phyloP scores from a whole-genome alignment of 352 stramenopile species.

The Phytophthora pinifolia region DNA sequence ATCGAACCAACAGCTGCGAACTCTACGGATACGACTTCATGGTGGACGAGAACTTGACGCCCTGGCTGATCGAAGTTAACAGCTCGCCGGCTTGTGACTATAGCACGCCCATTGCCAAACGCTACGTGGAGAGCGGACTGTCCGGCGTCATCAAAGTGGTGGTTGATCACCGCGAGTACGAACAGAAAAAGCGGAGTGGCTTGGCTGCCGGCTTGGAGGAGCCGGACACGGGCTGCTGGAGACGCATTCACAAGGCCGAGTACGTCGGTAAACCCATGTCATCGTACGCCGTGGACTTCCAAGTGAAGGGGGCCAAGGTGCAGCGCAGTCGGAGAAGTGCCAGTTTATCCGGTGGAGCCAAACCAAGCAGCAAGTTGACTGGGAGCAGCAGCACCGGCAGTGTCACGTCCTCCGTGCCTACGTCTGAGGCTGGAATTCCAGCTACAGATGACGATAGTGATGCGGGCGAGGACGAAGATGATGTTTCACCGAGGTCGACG shows the following conservation, averaged over 20 bases:
- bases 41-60: slow-evolving; percentile 81
- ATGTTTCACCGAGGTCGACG: background rate
- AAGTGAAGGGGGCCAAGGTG: slow-evolving; percentile 61
- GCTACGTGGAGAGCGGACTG: slow-evolving; percentile 86
- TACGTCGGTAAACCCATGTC: slow-evolving; percentile 65
- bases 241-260: slow-evolving; percentile 61
- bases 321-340: slow-evolving; percentile 25
- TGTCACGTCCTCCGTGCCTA: background rate
- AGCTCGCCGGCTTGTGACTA: slow-evolving; percentile 93
- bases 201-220: slow-evolving; percentile 27
- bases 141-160: slow-evolving; percentile 89
- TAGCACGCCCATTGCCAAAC: slow-evolving; percentile 88
- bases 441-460: background rate
- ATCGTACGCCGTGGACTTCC: slow-evolving; percentile 68
- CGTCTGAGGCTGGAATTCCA: background rate
- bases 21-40: slow-evolving; percentile 95
- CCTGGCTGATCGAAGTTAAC: slow-evolving; percentile 94
- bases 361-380: slow-evolving; percentile 4
- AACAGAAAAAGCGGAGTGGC: slow-evolving; percentile 43
- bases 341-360: slow-evolving; percentile 2
- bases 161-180: slow-evolving; percentile 80
- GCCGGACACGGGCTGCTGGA: slow-evolving; percentile 64
- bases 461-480: background rate
- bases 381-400: slow-evolving; percentile 7
- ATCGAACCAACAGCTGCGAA: slow-evolving; percentile 91